Base-by-base conservation (phyloP, 2,329 filamentous ascomycete species). In the Fusarium staphyleae region DNA sequence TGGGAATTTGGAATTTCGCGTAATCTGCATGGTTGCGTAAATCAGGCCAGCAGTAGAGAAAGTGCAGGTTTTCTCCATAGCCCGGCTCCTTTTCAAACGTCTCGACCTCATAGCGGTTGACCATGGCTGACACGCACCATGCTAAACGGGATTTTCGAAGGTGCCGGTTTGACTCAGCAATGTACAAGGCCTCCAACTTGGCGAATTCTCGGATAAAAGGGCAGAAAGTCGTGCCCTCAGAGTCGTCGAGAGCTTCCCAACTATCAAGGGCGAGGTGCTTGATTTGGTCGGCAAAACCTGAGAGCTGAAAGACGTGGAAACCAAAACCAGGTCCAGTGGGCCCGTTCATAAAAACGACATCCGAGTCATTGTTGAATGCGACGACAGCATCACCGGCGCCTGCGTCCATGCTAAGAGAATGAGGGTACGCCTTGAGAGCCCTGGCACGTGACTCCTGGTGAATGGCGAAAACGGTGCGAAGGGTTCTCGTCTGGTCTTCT, bases 361-460 rank as follows among this genome's bases (percentile, higher is more conserved):
- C 75, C 0, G 59, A 59, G 1, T 70, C 48, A 4, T 62, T 55
- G 41, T 73, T 70, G 45, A 72, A 75, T 7, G 54, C 54, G 6
- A 75, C 52, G 1, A 62, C 47, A 3, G 66, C 66, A 4, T 69
- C 60, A 6, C 63, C 63, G 4, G 60, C 51, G 0, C 53, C 55
- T 4, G 48, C 57, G 3, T 70, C 62, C 1, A 77, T 63, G 22
- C 28, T 41, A 16, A 77, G 54, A 11, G 66, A 55, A 18, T 77
- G 59, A 0, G 75, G 75, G 9, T 70, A 72, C 3, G 50, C 57
- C 7, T 59, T 64, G 32, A 68, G 52, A 4, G 66, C 74, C 3
- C 75, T 48, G 12, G 50, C 58, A 19, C 75, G 74, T n/a, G 72
- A 73, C 55, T 76, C 74, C 7, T 65, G 59, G 30, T 74, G 66